These are phyloP conservation scores for Tympanopsis confertula DNA, from an alignment of 2,329 filamentous ascomycete species.

Conservation along the genomic window DNA sequence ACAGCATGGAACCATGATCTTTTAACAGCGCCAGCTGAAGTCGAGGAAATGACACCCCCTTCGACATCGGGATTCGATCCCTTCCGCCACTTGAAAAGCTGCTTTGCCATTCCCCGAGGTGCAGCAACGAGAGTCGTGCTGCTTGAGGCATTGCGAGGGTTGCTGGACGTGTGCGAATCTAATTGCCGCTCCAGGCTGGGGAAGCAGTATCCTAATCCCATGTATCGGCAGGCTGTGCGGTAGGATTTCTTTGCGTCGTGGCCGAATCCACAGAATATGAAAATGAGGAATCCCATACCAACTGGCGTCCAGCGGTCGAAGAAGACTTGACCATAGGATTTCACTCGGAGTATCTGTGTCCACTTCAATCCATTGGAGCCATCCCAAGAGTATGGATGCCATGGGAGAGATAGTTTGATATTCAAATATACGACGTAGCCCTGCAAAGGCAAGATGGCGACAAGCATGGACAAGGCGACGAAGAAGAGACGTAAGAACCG, in stretches of 20 bases:
- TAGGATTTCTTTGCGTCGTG: neutral
- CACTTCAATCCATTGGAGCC: neutral
- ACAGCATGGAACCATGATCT: neutral
- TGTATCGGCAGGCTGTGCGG: neutral
- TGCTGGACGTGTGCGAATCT: too few species aligned
- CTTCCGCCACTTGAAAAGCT: too few species aligned
- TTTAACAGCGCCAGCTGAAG: too few species aligned
- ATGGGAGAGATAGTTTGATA: neutral
- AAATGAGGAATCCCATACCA: neutral
- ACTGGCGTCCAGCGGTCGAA: neutral
- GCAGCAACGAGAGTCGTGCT: too few species aligned
- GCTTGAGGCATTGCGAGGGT: too few species aligned
- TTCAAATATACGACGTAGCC: neutral
- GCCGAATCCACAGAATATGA: neutral
- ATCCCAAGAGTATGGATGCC: neutral
- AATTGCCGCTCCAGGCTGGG: too few species aligned
- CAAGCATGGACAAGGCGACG: neutral
- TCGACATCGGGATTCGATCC: too few species aligned
- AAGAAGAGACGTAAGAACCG: neutral
- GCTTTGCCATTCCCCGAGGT: too few species aligned
- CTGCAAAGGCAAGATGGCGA: neutral
- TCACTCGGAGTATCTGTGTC: too few species aligned
- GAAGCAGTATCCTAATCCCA: neutral
- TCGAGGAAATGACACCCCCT: too few species aligned
- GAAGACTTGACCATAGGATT: neutral